Conservation (phyloP, 257 asterid species). For the Plantago major region DNA sequence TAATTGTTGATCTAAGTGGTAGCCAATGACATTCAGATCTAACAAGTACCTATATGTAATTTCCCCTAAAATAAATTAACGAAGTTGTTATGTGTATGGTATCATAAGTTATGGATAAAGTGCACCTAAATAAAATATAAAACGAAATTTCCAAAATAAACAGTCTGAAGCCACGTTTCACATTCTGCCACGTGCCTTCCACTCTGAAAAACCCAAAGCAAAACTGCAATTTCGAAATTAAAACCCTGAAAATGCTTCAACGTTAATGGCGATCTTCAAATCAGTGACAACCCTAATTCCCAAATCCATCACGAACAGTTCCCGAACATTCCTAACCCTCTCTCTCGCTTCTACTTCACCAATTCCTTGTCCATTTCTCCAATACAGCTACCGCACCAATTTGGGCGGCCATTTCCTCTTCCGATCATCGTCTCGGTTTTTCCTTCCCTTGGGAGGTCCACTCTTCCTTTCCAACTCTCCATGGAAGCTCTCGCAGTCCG, state of each 20-base stretch:
- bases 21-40: too few species aligned
- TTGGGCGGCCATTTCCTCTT: slow-evolving; percentile 44
- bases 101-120: too few species aligned
- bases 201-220: slow-evolving; percentile 22
- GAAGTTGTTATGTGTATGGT: too few species aligned
- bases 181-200: slow-evolving; percentile 28
- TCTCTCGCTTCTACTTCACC: slow-evolving; percentile 31
- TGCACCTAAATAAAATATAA: too few species aligned
- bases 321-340: slow-evolving; percentile 44
- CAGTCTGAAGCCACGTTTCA: too few species aligned
- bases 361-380: slow-evolving; percentile 22
- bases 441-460: slow-evolving; percentile 53
- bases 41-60: too few species aligned
- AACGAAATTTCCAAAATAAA: too few species aligned
- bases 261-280: slow-evolving; percentile 67
- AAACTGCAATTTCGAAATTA: slow-evolving; percentile 11
- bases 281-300: slow-evolving; percentile 59
- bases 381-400: slow-evolving; percentile 25
- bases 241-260: slow-evolving; percentile 25
- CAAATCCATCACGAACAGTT: slow-evolving; percentile 28
- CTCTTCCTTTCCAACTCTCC: slow-evolving; percentile 79
- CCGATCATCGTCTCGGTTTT: slow-evolving; percentile 33
- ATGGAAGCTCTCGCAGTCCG: slow-evolving; percentile 79
- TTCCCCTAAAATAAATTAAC: too few species aligned
- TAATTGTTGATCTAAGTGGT: too few species aligned